phyloP scores from a whole-genome alignment of 441 rosid species.

The Jatropha podagrica region DNA sequence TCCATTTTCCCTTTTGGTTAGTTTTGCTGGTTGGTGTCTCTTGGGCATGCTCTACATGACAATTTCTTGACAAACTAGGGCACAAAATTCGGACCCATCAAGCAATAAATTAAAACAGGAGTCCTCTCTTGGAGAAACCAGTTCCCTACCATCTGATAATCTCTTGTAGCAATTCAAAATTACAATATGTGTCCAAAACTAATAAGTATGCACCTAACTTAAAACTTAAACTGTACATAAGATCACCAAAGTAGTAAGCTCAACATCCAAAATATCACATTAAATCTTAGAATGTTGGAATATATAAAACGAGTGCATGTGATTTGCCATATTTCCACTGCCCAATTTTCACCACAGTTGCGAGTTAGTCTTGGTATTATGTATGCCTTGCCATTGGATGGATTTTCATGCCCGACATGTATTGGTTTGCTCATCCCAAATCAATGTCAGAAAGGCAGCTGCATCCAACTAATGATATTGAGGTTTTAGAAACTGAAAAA shows the following conservation, averaged over 20 bases:
- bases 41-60: not conserved
- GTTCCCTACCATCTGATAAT: not conserved
- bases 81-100: not conserved
- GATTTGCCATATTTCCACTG: slow-evolving; percentile 20
- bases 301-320: slow-evolving; percentile 26
- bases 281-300: not conserved
- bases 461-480: slow-evolving; percentile 11
- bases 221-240: not conserved
- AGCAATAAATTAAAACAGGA: too few relatives aligned
- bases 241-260: not conserved
- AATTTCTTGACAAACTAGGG: not conserved
- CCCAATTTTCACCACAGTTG: slow-evolving; percentile 19
- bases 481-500: slow-evolving; percentile 32
- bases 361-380: slow-evolving; percentile 17
- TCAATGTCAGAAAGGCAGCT: slow-evolving; percentile 33
- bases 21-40: not conserved
- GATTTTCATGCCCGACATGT: slow-evolving; percentile 19
- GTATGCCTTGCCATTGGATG: slow-evolving; percentile 25
- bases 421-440: slow-evolving; percentile 42
- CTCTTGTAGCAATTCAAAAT: not conserved
- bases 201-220: not conserved
- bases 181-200: not conserved
- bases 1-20: not conserved
- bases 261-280: not conserved
- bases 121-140: not conserved